A percentile compares a stretch with the other conserved stretches of the same genome.
phyloP scores from a whole-genome alignment of 768 basidiomycete species.

The Serendipita vermifera region DNA sequence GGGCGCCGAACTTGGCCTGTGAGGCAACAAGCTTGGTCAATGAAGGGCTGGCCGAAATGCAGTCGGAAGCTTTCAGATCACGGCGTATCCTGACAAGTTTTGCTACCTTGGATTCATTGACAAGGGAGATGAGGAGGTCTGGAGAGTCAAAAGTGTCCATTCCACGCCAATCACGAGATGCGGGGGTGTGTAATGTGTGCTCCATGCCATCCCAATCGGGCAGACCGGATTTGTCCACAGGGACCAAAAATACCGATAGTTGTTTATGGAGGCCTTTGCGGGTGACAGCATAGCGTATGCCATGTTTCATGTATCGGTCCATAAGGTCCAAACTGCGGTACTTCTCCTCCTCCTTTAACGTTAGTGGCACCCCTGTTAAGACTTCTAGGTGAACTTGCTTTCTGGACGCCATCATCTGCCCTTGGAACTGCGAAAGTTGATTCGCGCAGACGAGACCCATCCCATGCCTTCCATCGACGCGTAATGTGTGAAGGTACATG shows the following conservation, averaged over 20 bases:
- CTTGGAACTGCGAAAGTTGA: constrained; percentile 34
- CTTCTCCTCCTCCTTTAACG: constrained; percentile 35
- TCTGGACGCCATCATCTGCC: background rate
- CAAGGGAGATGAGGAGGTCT: background rate
- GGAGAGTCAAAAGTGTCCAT: background rate
- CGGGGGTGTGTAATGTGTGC: background rate
- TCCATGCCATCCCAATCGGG: constrained; percentile 48
- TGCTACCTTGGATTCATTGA: background rate
- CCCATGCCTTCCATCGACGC: constrained; percentile 34
- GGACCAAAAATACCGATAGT: constrained; percentile 53
- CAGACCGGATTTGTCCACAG: constrained; percentile 34
- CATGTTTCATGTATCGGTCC: constrained; percentile 50
- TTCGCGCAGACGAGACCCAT: constrained; percentile 62
- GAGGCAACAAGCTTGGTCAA: constrained; percentile 27
- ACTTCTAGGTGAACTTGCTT: constrained; percentile 22
- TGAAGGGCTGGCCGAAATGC: constrained; percentile 33
- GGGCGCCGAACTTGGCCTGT: constrained; percentile 27
- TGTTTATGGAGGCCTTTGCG: constrained; percentile 39
- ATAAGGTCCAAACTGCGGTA: constrained; percentile 37
- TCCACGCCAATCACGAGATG: constrained; percentile 8
- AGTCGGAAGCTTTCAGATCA: constrained; percentile 23
- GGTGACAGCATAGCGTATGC: constrained; percentile 51
- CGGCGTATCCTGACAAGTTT: background rate
- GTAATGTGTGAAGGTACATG: constrained; percentile 53
- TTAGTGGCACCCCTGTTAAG: constrained; percentile 25